These are phyloP conservation scores for Coniosporium tulheliwenetii DNA, from an alignment of 2,329 filamentous ascomycete genomes.

Conservation along the genomic window DNA sequence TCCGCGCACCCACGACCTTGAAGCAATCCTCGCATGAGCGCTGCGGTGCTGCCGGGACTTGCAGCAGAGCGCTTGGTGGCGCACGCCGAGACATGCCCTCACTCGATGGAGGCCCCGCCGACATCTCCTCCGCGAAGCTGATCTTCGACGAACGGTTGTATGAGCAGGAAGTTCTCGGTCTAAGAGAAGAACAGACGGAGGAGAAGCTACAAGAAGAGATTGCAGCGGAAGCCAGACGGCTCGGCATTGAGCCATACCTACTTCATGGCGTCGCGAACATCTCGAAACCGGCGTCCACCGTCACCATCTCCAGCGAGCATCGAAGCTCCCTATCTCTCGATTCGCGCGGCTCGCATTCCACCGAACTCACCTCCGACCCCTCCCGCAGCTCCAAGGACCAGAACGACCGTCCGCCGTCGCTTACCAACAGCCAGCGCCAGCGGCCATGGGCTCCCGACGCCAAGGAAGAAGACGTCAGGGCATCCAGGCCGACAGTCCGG, in stretches of 20 bases:
- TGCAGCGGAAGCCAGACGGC: background rate
- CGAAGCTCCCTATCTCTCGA: conserved; percentile 14
- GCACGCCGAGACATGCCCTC: background rate
- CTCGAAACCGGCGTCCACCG: background rate
- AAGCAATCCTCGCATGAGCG: background rate
- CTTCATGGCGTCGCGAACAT: background rate
- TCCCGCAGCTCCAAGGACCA: conserved; percentile 15
- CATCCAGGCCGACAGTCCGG: too few relatives aligned
- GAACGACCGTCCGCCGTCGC: background rate
- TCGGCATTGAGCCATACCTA: conserved; percentile 1
- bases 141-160: background rate
- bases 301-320: conserved; percentile 4
- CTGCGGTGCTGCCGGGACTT: background rate
- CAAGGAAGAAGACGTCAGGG: too few relatives aligned
- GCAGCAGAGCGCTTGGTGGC: too few relatives aligned
- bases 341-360: conserved; percentile 16
- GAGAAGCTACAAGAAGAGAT: conserved; percentile 1
- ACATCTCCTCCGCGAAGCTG: background rate
- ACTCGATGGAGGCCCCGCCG: background rate
- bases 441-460: too few relatives aligned
- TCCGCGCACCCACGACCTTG: background rate
- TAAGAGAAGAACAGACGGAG: conserved; percentile 1
- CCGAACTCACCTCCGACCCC: conserved; percentile 15
- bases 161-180: conserved; percentile 1
- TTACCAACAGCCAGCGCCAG: background rate